Conservation (phyloP, 164 flowering plant species). For the Aristolochia californica region DNA sequence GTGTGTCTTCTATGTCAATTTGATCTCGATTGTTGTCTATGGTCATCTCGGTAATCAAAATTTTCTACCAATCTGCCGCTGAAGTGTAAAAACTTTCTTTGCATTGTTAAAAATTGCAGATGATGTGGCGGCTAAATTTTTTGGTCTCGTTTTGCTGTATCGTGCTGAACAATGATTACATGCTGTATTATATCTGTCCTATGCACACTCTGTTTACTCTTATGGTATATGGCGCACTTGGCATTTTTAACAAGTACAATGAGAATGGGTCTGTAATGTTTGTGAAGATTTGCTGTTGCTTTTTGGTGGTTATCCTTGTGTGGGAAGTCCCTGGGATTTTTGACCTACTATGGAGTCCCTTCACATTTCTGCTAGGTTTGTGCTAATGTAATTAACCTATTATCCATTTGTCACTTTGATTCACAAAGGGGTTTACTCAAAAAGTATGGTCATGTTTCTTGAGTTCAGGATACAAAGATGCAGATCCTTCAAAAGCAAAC, state of each 20-base stretch:
- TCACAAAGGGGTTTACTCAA: neutral
- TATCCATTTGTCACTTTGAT: neutral
- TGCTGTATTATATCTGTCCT: conserved; percentile 93
- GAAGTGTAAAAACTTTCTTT: neutral
- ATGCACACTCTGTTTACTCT: conserved; percentile 97
- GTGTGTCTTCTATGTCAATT: conserved; percentile 18
- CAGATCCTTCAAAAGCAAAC: conserved; percentile 75
- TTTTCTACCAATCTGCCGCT: neutral
- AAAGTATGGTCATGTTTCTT: neutral
- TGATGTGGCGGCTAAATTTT: conserved; percentile 99
- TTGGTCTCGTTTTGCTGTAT: conserved; percentile 82
- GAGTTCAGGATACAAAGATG: conserved; percentile 41
- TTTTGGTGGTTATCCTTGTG: conserved; percentile 74
- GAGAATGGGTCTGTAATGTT: conserved; percentile 80
- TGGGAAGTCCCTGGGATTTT: conserved; percentile 98
- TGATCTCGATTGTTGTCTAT: neutral
- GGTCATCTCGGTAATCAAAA: no score
- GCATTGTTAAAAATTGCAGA: conserved; percentile 48
- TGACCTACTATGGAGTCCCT: conserved; percentile 72
- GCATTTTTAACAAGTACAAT: conserved; percentile 73
- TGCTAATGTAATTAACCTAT: conserved; percentile 4
- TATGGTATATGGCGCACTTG: conserved; percentile 96
- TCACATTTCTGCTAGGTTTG: conserved; percentile 70
- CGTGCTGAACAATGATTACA: conserved; percentile 84
- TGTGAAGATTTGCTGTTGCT: conserved; percentile 61